Evolutionary conservation across 129 eudicot genomes (phyloP).

Genomic region (Flaveria bidentis): DNA sequence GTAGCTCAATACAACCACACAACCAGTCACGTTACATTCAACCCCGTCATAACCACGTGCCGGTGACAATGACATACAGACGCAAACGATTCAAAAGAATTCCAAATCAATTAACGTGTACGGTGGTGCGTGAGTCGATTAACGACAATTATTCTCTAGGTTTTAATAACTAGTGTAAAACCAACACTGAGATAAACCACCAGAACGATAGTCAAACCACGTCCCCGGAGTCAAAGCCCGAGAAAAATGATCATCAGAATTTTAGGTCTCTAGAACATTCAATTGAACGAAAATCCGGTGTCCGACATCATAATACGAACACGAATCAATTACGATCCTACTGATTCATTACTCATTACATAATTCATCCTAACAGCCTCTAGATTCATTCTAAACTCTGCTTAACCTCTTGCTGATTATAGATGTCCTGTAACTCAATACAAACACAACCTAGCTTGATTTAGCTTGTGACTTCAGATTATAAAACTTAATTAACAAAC

Average conservation of each 20-base stretch:
- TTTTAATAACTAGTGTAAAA: neutral
- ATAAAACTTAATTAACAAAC: conserved; percentile 1
- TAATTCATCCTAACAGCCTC: neutral
- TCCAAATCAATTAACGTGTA: neutral
- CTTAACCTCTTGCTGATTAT: neutral
- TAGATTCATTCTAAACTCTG: neutral
- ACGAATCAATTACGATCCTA: neutral
- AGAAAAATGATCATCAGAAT: neutral
- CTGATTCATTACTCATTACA: neutral
- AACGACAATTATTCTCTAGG: too few species aligned
- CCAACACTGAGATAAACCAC: neutral
- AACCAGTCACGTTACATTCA: neutral
- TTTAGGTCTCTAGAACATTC: neutral
- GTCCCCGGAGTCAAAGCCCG: neutral
- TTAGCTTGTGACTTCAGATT: neutral
- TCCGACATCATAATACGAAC: neutral
- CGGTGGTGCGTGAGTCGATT: neutral
- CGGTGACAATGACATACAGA: neutral
- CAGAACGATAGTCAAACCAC: neutral
- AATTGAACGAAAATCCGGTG: neutral
- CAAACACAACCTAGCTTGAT: neutral
- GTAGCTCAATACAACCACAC: neutral
- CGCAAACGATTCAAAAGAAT: neutral
- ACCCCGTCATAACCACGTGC: neutral
- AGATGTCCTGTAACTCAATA: neutral